phyloP scores from a whole-genome alignment of 2,329 filamentous ascomycete species.

The Xylaria sp. region DNA sequence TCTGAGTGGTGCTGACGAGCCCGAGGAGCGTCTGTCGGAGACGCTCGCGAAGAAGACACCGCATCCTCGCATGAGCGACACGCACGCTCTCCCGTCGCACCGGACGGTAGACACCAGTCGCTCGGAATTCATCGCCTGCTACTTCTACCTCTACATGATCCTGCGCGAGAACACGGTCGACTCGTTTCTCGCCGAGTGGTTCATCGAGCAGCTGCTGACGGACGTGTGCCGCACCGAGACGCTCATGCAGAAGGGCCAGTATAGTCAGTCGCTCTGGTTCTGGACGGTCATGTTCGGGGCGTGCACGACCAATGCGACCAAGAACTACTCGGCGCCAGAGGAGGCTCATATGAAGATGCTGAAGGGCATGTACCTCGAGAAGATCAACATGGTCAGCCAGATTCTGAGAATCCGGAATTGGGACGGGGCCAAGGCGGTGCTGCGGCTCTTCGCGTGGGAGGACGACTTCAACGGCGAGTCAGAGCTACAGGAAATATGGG shows the following conservation, averaged over 20 bases:
- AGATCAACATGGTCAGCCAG: slow-evolving; percentile 38
- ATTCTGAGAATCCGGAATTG: slow-evolving; percentile 36
- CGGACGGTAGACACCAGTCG: slow-evolving; percentile 35
- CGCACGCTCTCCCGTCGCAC: slow-evolving; percentile 9
- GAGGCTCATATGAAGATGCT: slow-evolving; percentile 36
- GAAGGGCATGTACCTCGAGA: slow-evolving; percentile 37
- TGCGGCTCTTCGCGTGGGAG: slow-evolving; percentile 38
- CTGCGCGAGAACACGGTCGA: slow-evolving; percentile 39
- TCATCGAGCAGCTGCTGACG: slow-evolving; percentile 42
- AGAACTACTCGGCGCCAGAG: slow-evolving; percentile 34
- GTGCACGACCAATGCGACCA: slow-evolving; percentile 37
- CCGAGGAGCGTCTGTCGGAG: slow-evolving; percentile 27
- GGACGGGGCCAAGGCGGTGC: slow-evolving; percentile 35
- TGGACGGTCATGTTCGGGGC: slow-evolving; percentile 44
- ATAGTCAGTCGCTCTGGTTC: slow-evolving; percentile 41
- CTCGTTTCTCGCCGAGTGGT: slow-evolving; percentile 41
- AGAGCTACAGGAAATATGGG: slow-evolving; percentile 39
- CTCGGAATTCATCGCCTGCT: slow-evolving; percentile 42
- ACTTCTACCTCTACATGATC: slow-evolving; percentile 44
- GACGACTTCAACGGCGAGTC: slow-evolving; percentile 38
- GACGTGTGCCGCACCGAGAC: slow-evolving; percentile 39
- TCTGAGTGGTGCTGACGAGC: slow-evolving; percentile 24
- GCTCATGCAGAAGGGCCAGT: slow-evolving; percentile 37
- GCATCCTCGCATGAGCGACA: slow-evolving; percentile 17
- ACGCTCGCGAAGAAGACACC: slow-evolving; percentile 26